These are phyloP conservation scores for Mycena filopes DNA, from an alignment of 768 basidiomycete genomes.

Conservation along the genomic window DNA sequence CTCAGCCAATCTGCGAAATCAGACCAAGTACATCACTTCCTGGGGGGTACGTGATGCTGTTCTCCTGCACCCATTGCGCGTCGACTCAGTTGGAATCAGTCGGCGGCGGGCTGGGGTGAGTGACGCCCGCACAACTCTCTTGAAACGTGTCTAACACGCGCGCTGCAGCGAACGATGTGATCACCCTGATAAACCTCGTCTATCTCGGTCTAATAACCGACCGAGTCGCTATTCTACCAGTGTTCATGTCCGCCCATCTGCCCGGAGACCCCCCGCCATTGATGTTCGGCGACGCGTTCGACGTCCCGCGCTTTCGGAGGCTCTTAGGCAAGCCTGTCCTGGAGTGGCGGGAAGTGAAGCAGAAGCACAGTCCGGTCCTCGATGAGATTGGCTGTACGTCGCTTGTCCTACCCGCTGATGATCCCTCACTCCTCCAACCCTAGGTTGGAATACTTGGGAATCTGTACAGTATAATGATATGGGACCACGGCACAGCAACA, in stretches of 20 bases:
- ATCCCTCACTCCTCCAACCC: no score
- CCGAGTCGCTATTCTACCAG: slow-evolving; percentile 47
- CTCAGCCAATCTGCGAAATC: slow-evolving; percentile 28
- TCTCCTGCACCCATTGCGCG: no score
- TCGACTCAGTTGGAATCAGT: no score
- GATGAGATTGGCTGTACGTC: slow-evolving; percentile 43
- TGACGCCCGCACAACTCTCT: not conserved
- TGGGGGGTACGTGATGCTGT: no score
- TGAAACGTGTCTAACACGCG: slow-evolving; percentile 17
- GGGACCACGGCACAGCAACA: slow-evolving; percentile 30
- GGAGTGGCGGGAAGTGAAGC: slow-evolving; percentile 52
- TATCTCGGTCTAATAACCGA: slow-evolving; percentile 49
- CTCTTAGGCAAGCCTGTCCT: slow-evolving; percentile 43
- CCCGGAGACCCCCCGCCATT: slow-evolving; percentile 32
- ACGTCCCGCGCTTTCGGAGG: slow-evolving; percentile 43
- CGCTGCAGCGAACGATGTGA: slow-evolving; percentile 31
- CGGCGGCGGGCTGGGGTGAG: slow-evolving; percentile 43
- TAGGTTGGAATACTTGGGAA: slow-evolving; percentile 39
- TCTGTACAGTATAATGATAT: not conserved
- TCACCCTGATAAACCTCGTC: slow-evolving; percentile 43
- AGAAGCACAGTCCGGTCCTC: slow-evolving; percentile 9
- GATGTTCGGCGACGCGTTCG: slow-evolving; percentile 47
- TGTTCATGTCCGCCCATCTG: slow-evolving; percentile 44
- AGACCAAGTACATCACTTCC: slow-evolving; percentile 50
- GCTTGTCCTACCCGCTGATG: no score